phyloP scores from a whole-genome alignment of 2,329 filamentous ascomycete species.

The Paecilomyces fulvus region DNA sequence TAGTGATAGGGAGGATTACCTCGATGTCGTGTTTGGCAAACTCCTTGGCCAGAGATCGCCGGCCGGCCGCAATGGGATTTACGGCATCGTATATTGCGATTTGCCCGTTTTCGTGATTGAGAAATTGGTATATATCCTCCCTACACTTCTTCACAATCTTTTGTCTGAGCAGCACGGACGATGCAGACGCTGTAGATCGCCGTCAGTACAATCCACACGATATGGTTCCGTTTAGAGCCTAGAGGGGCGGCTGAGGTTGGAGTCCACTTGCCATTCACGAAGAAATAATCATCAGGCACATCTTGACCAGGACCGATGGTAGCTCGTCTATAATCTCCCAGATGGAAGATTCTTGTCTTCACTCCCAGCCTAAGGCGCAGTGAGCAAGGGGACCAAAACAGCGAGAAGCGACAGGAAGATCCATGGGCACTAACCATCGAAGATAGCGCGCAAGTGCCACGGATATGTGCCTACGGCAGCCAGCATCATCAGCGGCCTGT shows the following conservation, averaged over 20 bases:
- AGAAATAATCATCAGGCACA: conserved; percentile 96
- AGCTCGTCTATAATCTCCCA: conserved; percentile 91
- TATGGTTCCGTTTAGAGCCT: neutral
- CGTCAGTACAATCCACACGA: conserved; percentile 11
- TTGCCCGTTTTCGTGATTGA: conserved; percentile 95
- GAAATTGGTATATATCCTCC: conserved; percentile 92
- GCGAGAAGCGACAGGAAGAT: neutral
- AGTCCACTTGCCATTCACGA: conserved; percentile 61
- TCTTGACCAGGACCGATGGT: conserved; percentile 76
- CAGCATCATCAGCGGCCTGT: conserved; percentile 2
- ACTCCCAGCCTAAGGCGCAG: conserved; percentile 67
- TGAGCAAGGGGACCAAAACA: conserved; percentile 7
- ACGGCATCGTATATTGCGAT: conserved; percentile 98
- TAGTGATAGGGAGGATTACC: conserved; percentile 35
- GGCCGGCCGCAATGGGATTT: conserved; percentile 76
- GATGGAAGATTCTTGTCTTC: conserved; percentile 94
- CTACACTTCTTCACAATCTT: conserved; percentile 97
- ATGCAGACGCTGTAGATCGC: conserved; percentile 55
- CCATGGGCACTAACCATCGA: conserved; percentile 55
- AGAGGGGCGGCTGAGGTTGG: neutral
- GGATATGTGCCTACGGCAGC: conserved; percentile 65
- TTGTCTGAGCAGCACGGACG: conserved; percentile 86
- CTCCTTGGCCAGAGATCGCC: conserved; percentile 81
- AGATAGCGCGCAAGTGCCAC: conserved; percentile 92
- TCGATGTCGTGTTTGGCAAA: conserved; percentile 97